These are phyloP conservation scores for Fusarium keratoplasticum DNA, from an alignment of 2,329 filamentous ascomycete species.

Conservation along the genomic window DNA sequence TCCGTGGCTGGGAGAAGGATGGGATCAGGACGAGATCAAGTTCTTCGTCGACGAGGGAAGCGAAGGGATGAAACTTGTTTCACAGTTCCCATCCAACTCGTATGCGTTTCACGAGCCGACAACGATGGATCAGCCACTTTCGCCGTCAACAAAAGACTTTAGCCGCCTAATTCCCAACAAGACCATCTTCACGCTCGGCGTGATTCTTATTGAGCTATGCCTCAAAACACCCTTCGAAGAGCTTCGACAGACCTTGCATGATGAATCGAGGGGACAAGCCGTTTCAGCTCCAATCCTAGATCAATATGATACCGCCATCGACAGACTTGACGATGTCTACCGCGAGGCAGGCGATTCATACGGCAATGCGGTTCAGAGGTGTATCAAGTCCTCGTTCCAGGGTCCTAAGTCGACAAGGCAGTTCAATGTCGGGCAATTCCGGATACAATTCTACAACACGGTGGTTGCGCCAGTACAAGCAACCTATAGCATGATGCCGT, in stretches of 20 bases:
- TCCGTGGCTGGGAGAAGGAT: background rate
- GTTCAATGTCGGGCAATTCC: background rate
- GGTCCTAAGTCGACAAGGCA: background rate
- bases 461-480: background rate
- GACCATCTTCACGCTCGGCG: background rate
- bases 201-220: background rate
- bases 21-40: background rate
- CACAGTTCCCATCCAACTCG: background rate
- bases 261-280: background rate
- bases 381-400: background rate
- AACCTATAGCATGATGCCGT: background rate
- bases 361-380: background rate
- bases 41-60: background rate
- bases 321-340: background rate
- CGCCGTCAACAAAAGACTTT: background rate
- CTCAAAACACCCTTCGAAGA: background rate
- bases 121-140: background rate
- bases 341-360: background rate
- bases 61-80: background rate
- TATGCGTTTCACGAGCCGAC: background rate
- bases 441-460: background rate
- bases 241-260: background rate
- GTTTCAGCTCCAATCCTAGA: background rate
- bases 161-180: background rate
- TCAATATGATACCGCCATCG: background rate